Conservation (phyloP, 2,329 filamentous ascomycete genomes). For the Coccinonectria pachysandricola region DNA sequence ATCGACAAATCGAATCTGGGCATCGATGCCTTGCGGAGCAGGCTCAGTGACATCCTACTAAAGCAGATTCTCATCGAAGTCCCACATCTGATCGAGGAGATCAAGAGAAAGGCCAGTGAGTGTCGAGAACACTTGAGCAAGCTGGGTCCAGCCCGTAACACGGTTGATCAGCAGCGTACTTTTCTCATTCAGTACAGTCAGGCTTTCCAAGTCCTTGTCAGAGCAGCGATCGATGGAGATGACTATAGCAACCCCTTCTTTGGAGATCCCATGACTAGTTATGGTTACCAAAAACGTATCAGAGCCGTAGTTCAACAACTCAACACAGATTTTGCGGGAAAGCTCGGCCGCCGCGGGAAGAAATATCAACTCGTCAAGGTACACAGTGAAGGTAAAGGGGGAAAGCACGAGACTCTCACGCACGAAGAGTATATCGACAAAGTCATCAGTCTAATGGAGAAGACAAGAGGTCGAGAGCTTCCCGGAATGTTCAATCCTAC, state of each 20-base stretch:
- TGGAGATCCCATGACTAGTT: slow-evolving; percentile 10
- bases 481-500: slow-evolving; percentile 48
- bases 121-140: slow-evolving; percentile 13
- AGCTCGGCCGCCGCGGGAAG: slow-evolving; percentile 15
- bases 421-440: slow-evolving; percentile 25
- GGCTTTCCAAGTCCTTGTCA: slow-evolving; percentile 18
- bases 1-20: slow-evolving; percentile 10
- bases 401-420: slow-evolving; percentile 1
- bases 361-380: slow-evolving; percentile 5
- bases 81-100: slow-evolving; percentile 20
- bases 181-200: slow-evolving; percentile 15
- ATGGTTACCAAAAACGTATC: slow-evolving; percentile 12
- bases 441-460: slow-evolving; percentile 28
- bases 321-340: slow-evolving; percentile 11
- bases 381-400: slow-evolving; percentile 5
- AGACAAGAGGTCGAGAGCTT: slow-evolving; percentile 41
- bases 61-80: slow-evolving; percentile 23
- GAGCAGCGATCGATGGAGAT: slow-evolving; percentile 17
- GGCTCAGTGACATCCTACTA: slow-evolving; percentile 20
- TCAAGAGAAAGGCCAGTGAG: slow-evolving; percentile 15
- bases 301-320: slow-evolving; percentile 18
- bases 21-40: slow-evolving; percentile 10
- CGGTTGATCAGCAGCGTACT: slow-evolving; percentile 12
- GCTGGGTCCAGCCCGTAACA: slow-evolving; percentile 15
- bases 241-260: slow-evolving; percentile 22